Evolutionary conservation across 331 rosid species (phyloP).

Genomic region (Rhamnella rubrinervis): DNA sequence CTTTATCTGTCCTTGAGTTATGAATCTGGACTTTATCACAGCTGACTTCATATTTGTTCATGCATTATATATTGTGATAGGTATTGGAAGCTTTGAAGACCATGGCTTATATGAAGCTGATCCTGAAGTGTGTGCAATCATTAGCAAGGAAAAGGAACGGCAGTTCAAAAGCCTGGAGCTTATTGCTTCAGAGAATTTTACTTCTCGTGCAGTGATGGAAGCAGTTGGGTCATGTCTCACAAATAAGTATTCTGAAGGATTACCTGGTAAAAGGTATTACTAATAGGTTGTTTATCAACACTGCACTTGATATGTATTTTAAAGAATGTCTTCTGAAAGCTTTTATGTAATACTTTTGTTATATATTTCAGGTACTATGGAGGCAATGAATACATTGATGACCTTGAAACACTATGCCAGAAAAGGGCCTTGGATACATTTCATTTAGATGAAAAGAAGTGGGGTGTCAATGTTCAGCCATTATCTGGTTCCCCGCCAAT

Average conservation of each 20-base stretch:
- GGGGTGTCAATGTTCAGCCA: conserved; percentile 99
- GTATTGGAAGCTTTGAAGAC: conserved; percentile 59
- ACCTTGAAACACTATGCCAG: conserved; percentile 89
- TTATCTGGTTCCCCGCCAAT: conserved; percentile 94
- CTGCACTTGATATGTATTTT: background rate
- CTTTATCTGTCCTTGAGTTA: background rate
- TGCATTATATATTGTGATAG: conserved; percentile 16
- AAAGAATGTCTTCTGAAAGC: background rate
- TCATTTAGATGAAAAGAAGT: conserved; percentile 60
- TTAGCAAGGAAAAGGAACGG: conserved; percentile 70
- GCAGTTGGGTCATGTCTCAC: conserved; percentile 97
- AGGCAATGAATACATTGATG: conserved; percentile 91
- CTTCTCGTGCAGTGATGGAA: conserved; percentile 96
- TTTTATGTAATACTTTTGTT: conserved; percentile 1
- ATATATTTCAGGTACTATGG: conserved; percentile 75
- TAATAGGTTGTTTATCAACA: background rate
- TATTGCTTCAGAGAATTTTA: conserved; percentile 95
- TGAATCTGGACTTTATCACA: background rate
- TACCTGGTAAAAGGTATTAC: conserved; percentile 88
- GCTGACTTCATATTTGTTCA: conserved; percentile 13
- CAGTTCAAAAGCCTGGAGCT: conserved; percentile 94
- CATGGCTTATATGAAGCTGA: conserved; percentile 74
- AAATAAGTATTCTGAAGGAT: conserved; percentile 92
- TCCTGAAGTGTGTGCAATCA: conserved; percentile 71
- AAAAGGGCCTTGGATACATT: conserved; percentile 83